Percentiles rank a stretch among this genome's conserved stretches.
Conservation (phyloP, 1,139 yeast genomes). For the Groenewaldozyma sp. region DNA sequence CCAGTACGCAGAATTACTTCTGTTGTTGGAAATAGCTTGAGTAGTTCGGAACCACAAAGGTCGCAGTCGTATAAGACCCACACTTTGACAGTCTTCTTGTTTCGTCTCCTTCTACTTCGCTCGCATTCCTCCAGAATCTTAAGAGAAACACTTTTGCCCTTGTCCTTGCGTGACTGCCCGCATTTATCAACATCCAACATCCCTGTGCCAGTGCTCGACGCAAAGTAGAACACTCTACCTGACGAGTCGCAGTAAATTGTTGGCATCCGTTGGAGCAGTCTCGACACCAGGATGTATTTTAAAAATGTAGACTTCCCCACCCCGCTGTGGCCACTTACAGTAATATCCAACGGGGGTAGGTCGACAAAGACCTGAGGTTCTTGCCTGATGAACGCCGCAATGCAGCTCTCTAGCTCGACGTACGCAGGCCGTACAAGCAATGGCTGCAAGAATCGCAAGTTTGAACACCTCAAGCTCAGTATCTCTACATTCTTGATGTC, state of each 20-base stretch:
- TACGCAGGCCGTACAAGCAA: constrained; percentile 1
- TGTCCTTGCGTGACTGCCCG: not conserved
- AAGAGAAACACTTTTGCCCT: not conserved
- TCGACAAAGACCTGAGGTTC: not conserved
- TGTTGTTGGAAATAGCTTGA: not conserved
- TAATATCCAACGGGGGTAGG: not conserved
- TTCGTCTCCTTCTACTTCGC: too few species aligned
- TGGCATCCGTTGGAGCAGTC: not conserved
- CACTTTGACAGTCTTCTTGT: not conserved
- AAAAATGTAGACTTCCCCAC: not conserved
- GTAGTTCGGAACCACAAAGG: too few species aligned
- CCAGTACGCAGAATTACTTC: not conserved
- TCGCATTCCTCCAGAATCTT: too few species aligned
- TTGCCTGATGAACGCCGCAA: not conserved
- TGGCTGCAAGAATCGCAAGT: not conserved
- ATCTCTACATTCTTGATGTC: not conserved
- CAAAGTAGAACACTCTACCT: not conserved
- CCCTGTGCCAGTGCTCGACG: not conserved
- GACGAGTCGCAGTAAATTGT: not conserved
- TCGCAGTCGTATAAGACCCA: not conserved
- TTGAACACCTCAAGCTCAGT: not conserved
- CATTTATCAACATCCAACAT: not conserved
- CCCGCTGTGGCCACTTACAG: not conserved
- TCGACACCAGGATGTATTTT: not conserved
- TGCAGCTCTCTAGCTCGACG: not conserved